Evolutionary conservation across 345 rosid genomes (phyloP).

Genomic region (Cochlearia excelsa): DNA sequence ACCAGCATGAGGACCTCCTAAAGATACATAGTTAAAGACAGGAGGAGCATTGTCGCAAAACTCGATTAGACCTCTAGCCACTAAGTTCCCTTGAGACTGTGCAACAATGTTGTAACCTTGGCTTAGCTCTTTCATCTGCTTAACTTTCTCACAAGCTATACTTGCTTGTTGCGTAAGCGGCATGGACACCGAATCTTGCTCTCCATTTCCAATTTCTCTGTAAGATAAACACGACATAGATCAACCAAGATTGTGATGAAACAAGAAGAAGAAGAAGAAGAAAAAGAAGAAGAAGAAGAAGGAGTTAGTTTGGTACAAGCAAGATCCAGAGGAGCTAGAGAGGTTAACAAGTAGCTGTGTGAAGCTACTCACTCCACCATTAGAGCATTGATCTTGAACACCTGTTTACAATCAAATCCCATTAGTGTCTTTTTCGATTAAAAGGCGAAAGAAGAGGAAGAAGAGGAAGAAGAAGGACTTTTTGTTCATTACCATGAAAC

Average conservation of each 20-base stretch:
- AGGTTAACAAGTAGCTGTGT: conserved; percentile 50
- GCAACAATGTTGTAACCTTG: too few relatives aligned
- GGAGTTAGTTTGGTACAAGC: conserved; percentile 47
- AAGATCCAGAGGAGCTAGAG: conserved; percentile 72
- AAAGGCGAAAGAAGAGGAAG: not conserved
- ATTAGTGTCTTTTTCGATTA: not conserved
- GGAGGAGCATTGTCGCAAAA: too few relatives aligned
- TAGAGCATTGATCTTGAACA: conserved; percentile 67
- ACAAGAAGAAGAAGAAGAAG: conserved; percentile 11
- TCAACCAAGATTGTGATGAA: conserved; percentile 1
- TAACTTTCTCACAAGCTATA: too few relatives aligned
- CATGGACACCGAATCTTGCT: conserved; percentile 35
- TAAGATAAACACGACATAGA: conserved; percentile 2
- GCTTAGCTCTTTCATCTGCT: too few relatives aligned
- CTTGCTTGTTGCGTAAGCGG: too few relatives aligned
- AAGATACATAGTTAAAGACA: conserved; percentile 29
- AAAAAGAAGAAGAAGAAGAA: conserved; percentile 6
- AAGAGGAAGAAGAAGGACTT: conserved; percentile 7
- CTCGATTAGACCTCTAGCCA: too few relatives aligned
- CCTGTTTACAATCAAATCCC: conserved; percentile 41
- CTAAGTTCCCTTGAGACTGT: too few relatives aligned
- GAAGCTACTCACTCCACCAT: conserved; percentile 47
- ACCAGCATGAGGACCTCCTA: conserved; percentile 96
- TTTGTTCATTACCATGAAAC: conserved; percentile 52
- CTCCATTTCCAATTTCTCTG: conserved; percentile 83